Conservation (phyloP, 108 stramenopile species). For the Nitzschia sp. region DNA sequence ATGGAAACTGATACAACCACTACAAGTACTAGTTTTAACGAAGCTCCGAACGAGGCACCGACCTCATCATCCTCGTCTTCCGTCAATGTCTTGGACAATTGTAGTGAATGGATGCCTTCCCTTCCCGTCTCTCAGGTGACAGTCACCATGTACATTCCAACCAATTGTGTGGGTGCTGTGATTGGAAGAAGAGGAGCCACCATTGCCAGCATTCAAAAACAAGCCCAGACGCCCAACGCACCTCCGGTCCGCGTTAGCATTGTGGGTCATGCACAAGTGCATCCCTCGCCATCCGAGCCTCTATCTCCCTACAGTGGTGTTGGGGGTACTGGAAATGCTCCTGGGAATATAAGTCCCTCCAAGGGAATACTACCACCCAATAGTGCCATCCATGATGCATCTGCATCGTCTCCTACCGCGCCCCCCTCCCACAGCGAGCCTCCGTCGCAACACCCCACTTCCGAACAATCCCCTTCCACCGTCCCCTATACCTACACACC, state of each 20-base stretch:
- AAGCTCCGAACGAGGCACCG: no score
- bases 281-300: not conserved
- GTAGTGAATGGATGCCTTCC: constrained; percentile 5
- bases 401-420: not conserved
- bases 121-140: constrained; percentile 31
- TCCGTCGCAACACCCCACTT: not conserved
- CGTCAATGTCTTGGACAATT: no score
- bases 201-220: constrained; percentile 61
- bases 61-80: no score
- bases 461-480: not conserved
- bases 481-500: constrained; percentile 45
- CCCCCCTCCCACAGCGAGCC: not conserved
- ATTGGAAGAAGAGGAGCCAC: constrained; percentile 73
- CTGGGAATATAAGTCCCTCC: not conserved
- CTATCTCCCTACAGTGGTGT: not conserved
- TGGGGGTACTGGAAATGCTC: not conserved
- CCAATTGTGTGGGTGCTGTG: constrained; percentile 66
- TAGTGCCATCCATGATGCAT: not conserved
- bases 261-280: constrained; percentile 29
- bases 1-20: no score
- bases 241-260: constrained; percentile 46
- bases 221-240: constrained; percentile 41
- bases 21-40: no score
- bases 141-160: constrained; percentile 75
- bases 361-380: not conserved